Conservation (phyloP, 2,329 filamentous ascomycete genomes). For the Periconia digitata region DNA sequence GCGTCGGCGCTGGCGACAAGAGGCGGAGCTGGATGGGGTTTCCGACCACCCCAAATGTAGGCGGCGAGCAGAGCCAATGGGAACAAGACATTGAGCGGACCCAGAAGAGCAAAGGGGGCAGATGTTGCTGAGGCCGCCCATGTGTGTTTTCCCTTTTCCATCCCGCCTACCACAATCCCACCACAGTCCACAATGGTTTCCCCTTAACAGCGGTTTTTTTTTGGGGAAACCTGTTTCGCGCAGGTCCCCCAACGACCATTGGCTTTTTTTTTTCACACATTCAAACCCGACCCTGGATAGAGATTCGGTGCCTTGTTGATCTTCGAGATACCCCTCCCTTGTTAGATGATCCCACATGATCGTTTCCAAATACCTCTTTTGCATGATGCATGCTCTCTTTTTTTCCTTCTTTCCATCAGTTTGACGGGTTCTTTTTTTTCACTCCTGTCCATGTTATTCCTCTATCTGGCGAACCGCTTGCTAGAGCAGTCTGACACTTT, state of each 20-base stretch:
- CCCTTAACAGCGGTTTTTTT: neutral
- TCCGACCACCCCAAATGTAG: conserved; percentile 47
- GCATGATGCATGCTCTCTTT: neutral
- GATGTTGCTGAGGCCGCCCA: conserved; percentile 30
- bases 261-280: neutral
- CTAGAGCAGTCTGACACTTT: too few species aligned
- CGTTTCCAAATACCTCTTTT: neutral
- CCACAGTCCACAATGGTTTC: too few species aligned
- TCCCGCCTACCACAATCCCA: neutral
- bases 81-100: conserved; percentile 34
- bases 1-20: conserved; percentile 62
- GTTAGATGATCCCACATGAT: neutral
- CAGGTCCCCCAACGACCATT: neutral
- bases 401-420: neutral
- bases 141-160: neutral
- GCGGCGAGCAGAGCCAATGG: conserved; percentile 33
- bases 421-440: too few species aligned
- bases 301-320: neutral
- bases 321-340: neutral
- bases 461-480: too few species aligned
- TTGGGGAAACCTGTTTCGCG: too few species aligned
- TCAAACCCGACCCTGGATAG: neutral
- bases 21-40: conserved; percentile 68
- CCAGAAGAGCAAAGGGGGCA: conserved; percentile 36
- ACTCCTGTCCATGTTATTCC: neutral